These are phyloP conservation scores for Spathaspora arborariae DNA, from an alignment of 805 yeast genomes.

Conservation along the genomic window DNA sequence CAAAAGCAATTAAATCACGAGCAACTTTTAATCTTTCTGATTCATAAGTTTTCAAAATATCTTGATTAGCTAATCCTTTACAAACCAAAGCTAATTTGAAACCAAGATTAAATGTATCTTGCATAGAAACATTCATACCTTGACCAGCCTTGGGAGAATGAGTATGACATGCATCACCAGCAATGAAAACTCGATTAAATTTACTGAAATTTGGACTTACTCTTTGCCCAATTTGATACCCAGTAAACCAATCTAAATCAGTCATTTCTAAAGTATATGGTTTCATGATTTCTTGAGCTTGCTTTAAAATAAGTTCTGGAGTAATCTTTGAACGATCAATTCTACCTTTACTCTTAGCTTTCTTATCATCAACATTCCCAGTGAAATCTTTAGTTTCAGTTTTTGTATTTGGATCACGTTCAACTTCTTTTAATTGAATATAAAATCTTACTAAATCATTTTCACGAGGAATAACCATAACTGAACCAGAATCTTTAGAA, in stretches of 20 bases:
- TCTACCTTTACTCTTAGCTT: constrained; percentile 12
- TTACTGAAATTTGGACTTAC: constrained; percentile 14
- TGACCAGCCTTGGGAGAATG: constrained; percentile 98
- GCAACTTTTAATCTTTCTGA: constrained; percentile 26
- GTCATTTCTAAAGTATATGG: constrained; percentile 22
- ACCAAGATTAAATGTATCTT: constrained; percentile 25
- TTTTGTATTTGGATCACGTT: constrained; percentile 7
- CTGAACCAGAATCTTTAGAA: constrained; percentile 25
- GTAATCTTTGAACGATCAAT: constrained; percentile 28
- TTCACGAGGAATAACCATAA: constrained; percentile 33
- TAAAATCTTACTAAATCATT: constrained; percentile 27
- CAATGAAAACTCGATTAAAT: constrained; percentile 63
- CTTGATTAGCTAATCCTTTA: constrained; percentile 19
- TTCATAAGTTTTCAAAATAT: constrained; percentile 27
- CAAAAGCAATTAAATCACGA: constrained; percentile 26
- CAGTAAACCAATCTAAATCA: constrained; percentile 25
- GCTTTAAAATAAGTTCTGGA: constrained; percentile 22
- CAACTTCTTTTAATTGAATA: constrained; percentile 19
- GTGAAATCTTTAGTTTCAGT: constrained; percentile 13
- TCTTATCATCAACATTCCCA: constrained; percentile 6
- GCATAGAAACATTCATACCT: constrained; percentile 60
- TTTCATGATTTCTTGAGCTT: constrained; percentile 12
- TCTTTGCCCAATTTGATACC: constrained; percentile 31
- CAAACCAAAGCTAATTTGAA: constrained; percentile 30
- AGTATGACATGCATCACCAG: constrained; percentile 98